phyloP scores from a whole-genome alignment of 2,329 filamentous ascomycete species.

The Pestalotiopsis sp. region DNA sequence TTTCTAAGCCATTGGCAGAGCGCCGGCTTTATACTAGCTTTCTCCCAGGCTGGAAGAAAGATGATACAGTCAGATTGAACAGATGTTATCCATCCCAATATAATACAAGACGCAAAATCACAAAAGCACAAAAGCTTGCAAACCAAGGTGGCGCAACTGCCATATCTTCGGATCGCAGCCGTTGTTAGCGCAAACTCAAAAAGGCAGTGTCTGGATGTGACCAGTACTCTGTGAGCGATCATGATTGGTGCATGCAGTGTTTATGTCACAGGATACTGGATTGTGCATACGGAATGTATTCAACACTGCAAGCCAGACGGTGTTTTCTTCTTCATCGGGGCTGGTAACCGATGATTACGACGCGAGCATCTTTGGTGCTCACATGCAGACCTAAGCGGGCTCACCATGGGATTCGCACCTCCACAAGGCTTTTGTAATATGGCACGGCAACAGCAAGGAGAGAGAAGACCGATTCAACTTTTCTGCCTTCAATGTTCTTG shows the following conservation, averaged over 20 bases:
- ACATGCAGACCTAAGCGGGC: too few species aligned
- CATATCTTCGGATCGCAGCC: constrained; percentile 3
- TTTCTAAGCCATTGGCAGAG: too few species aligned
- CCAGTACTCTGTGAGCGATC: background rate
- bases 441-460: too few species aligned
- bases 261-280: background rate
- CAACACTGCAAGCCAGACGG: background rate
- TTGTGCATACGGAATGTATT: background rate
- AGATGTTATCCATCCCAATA: background rate
- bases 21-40: too few species aligned
- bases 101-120: background rate
- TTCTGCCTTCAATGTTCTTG: too few species aligned
- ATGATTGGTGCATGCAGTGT: background rate
- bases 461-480: too few species aligned
- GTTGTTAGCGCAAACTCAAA: constrained; percentile 5
- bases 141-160: background rate
- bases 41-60: too few species aligned
- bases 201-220: background rate
- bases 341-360: background rate
- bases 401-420: too few species aligned
- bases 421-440: too few species aligned
- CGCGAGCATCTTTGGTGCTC: too few species aligned
- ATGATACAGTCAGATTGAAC: too few species aligned
- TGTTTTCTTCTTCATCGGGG: background rate
- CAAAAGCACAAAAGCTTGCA: background rate